Conservation (phyloP, 2,329 filamentous ascomycete genomes). For the Claviceps citrina region DNA sequence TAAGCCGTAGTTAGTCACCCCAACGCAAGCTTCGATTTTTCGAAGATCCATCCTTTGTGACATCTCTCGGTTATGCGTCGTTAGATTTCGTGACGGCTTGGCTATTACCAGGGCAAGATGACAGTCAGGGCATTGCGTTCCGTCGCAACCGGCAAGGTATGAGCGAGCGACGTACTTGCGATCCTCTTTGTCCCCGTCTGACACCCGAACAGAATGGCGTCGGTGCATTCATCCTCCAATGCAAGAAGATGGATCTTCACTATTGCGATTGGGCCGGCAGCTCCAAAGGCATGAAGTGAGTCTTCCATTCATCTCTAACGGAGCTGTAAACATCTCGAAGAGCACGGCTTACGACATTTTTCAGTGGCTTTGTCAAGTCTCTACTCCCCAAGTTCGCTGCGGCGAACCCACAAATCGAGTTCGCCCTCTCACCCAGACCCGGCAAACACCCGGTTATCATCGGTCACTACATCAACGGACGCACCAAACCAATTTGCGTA, state of each 20-base stretch:
- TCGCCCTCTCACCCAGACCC: slow-evolving; percentile 81
- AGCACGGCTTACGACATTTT: not conserved
- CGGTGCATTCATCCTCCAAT: slow-evolving; percentile 92
- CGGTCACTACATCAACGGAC: slow-evolving; percentile 85
- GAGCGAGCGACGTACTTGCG: not conserved
- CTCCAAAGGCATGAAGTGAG: slow-evolving; percentile 84
- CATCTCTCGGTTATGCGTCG: slow-evolving; percentile 9
- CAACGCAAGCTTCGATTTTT: slow-evolving; percentile 6
- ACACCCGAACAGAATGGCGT: slow-evolving; percentile 62
- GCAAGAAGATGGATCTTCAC: slow-evolving; percentile 87
- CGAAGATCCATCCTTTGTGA: slow-evolving; percentile 1
- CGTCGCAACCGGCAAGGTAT: slow-evolving; percentile 39
- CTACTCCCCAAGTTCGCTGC: slow-evolving; percentile 63
- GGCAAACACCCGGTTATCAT: slow-evolving; percentile 76
- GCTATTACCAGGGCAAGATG: slow-evolving; percentile 29
- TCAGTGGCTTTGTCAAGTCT: slow-evolving; percentile 66
- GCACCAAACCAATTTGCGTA: slow-evolving; percentile 73
- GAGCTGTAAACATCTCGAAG: not conserved
- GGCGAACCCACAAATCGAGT: slow-evolving; percentile 75
- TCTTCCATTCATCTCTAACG: not conserved
- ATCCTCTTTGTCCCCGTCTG: too few relatives aligned
- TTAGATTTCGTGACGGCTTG: slow-evolving; percentile 14
- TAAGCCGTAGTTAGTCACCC: slow-evolving; percentile 13
- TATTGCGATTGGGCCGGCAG: slow-evolving; percentile 95
- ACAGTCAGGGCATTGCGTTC: slow-evolving; percentile 38